These are phyloP conservation scores for Craspedostauros australis DNA, from an alignment of 108 stramenopile species.

Conservation along the genomic window DNA sequence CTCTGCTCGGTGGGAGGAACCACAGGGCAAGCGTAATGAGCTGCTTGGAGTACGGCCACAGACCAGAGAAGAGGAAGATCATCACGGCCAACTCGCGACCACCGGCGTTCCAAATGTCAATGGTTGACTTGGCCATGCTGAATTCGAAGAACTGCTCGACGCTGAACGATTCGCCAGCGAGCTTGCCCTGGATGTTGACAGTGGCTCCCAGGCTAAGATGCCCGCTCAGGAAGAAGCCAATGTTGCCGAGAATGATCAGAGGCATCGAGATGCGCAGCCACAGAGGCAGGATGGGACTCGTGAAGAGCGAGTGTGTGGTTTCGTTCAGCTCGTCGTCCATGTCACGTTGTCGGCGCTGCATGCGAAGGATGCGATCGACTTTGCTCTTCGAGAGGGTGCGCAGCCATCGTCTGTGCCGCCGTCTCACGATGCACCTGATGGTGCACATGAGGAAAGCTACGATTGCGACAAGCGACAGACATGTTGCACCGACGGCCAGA, in stretches of 20 bases:
- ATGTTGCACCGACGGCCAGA: constrained; percentile 26
- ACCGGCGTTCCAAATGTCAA: constrained; percentile 67
- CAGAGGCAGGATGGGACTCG: constrained; percentile 37
- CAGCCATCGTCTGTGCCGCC: constrained; percentile 50
- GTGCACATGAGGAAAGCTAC: constrained; percentile 12
- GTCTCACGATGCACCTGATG: constrained; percentile 26
- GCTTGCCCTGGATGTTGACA: constrained; percentile 50
- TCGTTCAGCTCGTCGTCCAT: constrained; percentile 33
- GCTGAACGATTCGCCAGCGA: constrained; percentile 49
- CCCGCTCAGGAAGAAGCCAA: constrained; percentile 66
- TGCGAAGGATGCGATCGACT: constrained; percentile 1
- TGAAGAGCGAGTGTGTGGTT: constrained; percentile 43
- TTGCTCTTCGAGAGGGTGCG: constrained; percentile 21
- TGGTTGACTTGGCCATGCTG: constrained; percentile 54
- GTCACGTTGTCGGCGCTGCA: constrained; percentile 20
- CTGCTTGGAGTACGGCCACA: constrained; percentile 83
- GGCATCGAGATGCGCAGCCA: constrained; percentile 47
- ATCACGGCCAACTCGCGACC: constrained; percentile 57
- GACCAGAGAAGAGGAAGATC: constrained; percentile 65
- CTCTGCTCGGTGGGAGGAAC: constrained; percentile 49
- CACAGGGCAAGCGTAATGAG: constrained; percentile 54
- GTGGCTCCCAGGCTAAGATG: constrained; percentile 68
- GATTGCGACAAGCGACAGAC: constrained; percentile 13
- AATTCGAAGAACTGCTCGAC: constrained; percentile 65
- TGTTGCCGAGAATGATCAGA: constrained; percentile 56